Percentiles rank a stretch among this genome's conserved stretches.
Evolutionary conservation across 1,284 basidiomycete species (phyloP).

Genomic region (Rhodotorula sp.): DNA sequence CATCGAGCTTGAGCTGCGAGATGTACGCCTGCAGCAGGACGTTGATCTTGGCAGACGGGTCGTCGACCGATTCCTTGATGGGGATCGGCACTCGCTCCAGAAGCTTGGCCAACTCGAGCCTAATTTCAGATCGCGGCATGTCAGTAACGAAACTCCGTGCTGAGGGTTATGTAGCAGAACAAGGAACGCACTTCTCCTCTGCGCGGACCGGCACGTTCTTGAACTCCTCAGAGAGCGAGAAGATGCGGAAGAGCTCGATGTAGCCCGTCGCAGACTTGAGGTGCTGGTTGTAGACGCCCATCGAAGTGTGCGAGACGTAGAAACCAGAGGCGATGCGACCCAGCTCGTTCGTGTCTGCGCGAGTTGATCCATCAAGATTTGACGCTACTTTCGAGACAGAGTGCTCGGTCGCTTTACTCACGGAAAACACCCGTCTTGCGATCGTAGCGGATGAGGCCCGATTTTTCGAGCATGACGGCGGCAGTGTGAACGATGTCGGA

Average conservation of each 20-base stretch:
- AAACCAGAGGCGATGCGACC: slow-evolving; percentile 95
- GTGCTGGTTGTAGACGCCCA: slow-evolving; percentile 96
- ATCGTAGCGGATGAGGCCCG: slow-evolving; percentile 90
- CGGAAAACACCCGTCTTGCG: slow-evolving; percentile 80
- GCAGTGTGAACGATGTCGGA: slow-evolving; percentile 88
- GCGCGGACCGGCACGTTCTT: slow-evolving; percentile 77
- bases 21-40: slow-evolving; percentile 94
- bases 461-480: slow-evolving; percentile 89
- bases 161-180: neutral
- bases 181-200: slow-evolving; percentile 50
- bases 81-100: slow-evolving; percentile 95
- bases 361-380: no score
- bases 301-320: slow-evolving; percentile 93
- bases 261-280: slow-evolving; percentile 70
- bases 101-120: slow-evolving; percentile 82
- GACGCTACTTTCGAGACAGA: no score
- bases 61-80: slow-evolving; percentile 94
- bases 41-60: slow-evolving; percentile 96
- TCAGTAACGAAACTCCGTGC: slow-evolving; percentile 37
- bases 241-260: slow-evolving; percentile 92
- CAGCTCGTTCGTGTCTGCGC: slow-evolving; percentile 70
- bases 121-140: slow-evolving; percentile 53
- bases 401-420: neutral
- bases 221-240: slow-evolving; percentile 96
- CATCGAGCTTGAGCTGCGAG: slow-evolving; percentile 89